Conservation (phyloP, 768 basidiomycete species). For the Leccinellum rugosiceps region DNA sequence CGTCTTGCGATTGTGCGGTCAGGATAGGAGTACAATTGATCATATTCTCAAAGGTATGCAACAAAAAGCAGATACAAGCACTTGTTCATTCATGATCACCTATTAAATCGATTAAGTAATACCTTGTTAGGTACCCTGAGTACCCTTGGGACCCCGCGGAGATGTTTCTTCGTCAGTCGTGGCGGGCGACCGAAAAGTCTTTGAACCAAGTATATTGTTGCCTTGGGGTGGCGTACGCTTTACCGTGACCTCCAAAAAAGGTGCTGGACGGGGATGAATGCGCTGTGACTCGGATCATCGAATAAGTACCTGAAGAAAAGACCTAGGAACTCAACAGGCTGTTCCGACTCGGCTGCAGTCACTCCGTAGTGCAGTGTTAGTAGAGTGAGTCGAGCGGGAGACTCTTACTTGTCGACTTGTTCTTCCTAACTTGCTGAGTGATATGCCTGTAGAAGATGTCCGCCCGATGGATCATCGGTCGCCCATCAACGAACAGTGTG, state of each 20-base stretch:
- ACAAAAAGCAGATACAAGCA: background rate
- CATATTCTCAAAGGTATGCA: background rate
- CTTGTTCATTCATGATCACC: background rate
- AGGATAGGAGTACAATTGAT: background rate
- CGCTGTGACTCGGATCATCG: background rate
- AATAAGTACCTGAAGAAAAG: conserved; percentile 76
- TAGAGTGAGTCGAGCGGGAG: background rate
- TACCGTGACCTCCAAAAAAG: conserved; percentile 76
- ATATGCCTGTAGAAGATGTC: conserved; percentile 64
- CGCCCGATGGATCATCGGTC: conserved; percentile 44
- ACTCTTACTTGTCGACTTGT: conserved; percentile 1
- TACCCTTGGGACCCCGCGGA: background rate
- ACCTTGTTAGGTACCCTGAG: too few relatives aligned
- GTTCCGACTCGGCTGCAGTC: background rate
- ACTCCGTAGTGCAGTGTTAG: background rate
- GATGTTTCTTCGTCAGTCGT: conserved; percentile 10
- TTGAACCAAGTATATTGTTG: conserved; percentile 80
- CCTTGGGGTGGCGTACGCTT: conserved; percentile 62
- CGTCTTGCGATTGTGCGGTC: background rate
- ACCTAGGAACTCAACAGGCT: conserved; percentile 41
- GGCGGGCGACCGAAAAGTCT: conserved; percentile 50
- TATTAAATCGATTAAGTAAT: background rate
- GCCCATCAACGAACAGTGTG: conserved; percentile 59
- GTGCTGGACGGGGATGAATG: conserved; percentile 41
- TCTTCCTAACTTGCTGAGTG: conserved; percentile 4